Conservation (phyloP, 1,139 yeast species). For the Meyerozyma smithsonii region DNA sequence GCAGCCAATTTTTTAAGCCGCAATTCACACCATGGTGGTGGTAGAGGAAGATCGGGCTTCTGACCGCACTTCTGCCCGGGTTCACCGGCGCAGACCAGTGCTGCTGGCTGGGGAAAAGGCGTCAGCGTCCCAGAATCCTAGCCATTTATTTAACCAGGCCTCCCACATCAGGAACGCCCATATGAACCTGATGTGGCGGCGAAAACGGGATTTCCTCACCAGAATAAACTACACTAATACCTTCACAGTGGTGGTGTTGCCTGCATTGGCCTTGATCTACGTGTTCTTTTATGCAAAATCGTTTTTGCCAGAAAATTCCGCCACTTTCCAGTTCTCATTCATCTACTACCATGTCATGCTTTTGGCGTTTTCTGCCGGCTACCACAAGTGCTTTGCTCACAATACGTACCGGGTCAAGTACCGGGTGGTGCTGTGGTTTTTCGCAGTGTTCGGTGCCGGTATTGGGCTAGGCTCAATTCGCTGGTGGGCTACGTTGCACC, state of each 20-base stretch:
- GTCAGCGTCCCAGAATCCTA: conserved; percentile 2
- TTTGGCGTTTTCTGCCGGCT: conserved; percentile 48
- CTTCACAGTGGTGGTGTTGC: conserved; percentile 30
- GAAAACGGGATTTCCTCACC: conserved; percentile 28
- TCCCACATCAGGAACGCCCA: conserved; percentile 19
- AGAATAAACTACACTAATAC: conserved; percentile 31
- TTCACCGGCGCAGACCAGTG: conserved; percentile 18
- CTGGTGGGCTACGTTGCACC: conserved; percentile 62
- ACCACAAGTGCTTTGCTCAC: conserved; percentile 66
- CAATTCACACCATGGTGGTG: neutral
- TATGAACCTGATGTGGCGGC: conserved; percentile 23
- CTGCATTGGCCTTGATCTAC: conserved; percentile 22
- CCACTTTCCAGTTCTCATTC: conserved; percentile 28
- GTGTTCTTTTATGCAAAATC: conserved; percentile 12
- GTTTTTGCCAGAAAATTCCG: conserved; percentile 16
- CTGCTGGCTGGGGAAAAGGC: conserved; percentile 2
- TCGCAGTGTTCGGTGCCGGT: conserved; percentile 54
- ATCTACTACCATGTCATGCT: conserved; percentile 38
- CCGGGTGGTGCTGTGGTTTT: conserved; percentile 31
- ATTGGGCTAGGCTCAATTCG: conserved; percentile 59
- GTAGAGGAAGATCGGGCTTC: neutral
- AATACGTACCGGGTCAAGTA: conserved; percentile 43
- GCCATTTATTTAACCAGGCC: conserved; percentile 18
- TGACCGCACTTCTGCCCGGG: conserved; percentile 10
- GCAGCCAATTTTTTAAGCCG: neutral